These are phyloP conservation scores for Boletus semigastroideus DNA, from an alignment of 1,284 basidiomycete species.

Conservation along the genomic window DNA sequence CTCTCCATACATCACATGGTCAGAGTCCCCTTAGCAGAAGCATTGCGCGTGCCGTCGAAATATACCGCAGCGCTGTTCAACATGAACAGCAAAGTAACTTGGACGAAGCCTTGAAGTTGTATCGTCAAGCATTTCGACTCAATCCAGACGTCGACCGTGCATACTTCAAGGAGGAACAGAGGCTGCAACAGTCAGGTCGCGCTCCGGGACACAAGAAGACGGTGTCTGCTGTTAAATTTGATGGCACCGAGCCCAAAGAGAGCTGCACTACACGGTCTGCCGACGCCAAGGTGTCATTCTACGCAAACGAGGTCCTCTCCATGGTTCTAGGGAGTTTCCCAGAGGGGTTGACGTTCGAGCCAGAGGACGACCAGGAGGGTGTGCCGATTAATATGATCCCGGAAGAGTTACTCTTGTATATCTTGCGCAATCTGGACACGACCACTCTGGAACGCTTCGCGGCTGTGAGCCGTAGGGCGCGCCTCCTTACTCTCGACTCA, in stretches of 20 bases:
- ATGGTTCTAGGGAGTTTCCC: constrained; percentile 51
- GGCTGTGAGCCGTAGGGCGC: constrained; percentile 66
- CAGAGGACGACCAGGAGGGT: constrained; percentile 63
- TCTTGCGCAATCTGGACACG: constrained; percentile 65
- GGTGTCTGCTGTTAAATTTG: constrained; percentile 4
- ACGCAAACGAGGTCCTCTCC: constrained; percentile 43
- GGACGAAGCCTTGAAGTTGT: constrained; percentile 72
- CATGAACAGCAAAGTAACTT: constrained; percentile 73
- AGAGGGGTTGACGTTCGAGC: constrained; percentile 55
- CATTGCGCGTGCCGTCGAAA: constrained; percentile 53
- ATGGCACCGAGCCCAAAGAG: constrained; percentile 18
- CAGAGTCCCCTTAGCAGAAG: constrained; percentile 31
- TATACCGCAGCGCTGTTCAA: constrained; percentile 70
- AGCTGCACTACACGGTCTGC: constrained; percentile 10
- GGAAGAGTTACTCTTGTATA: constrained; percentile 69
- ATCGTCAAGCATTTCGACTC: constrained; percentile 76
- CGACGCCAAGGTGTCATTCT: constrained; percentile 12
- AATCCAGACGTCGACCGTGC: constrained; percentile 67
- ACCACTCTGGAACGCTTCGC: constrained; percentile 78
- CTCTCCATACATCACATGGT: constrained; percentile 15
- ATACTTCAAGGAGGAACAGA: constrained; percentile 56
- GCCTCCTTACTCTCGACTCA: constrained; percentile 65
- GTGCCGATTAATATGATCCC: constrained; percentile 63
- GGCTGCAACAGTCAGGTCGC: constrained; percentile 30
- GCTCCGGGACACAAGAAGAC: constrained; percentile 23